Conservation (phyloP, 768 basidiomycete genomes). For the Rhodotorula kratochvilovae region DNA sequence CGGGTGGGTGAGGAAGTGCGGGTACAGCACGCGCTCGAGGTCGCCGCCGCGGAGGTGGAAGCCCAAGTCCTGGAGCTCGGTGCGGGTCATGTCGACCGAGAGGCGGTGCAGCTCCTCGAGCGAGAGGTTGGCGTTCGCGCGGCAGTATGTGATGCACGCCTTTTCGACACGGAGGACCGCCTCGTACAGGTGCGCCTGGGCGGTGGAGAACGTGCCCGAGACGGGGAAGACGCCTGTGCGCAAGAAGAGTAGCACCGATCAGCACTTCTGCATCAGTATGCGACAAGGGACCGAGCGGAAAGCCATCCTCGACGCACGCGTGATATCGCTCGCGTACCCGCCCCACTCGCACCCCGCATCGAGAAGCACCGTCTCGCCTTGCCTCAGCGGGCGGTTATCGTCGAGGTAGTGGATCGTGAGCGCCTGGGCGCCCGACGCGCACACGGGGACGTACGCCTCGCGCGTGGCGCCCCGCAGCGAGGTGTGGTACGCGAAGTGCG, state of each 20-base stretch:
- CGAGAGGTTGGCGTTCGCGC: conserved; percentile 54
- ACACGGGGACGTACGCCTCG: conserved; percentile 94
- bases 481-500: conserved; percentile 88
- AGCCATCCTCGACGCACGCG: conserved; percentile 38
- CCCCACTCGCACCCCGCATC: conserved; percentile 50
- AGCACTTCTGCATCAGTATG: too few relatives aligned
- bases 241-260: not conserved
- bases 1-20: conserved; percentile 86
- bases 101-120: conserved; percentile 72
- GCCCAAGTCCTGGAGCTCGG: conserved; percentile 67
- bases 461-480: conserved; percentile 72
- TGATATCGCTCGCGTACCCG: conserved; percentile 92
- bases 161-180: conserved; percentile 51
- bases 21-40: conserved; percentile 71
- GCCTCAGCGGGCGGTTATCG: conserved; percentile 71
- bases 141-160: conserved; percentile 47
- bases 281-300: not conserved
- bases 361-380: conserved; percentile 56
- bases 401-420: conserved; percentile 90
- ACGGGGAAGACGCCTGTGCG: conserved; percentile 65
- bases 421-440: conserved; percentile 86
- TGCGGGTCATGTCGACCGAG: conserved; percentile 62
- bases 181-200: conserved; percentile 78
- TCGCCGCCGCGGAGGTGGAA: conserved; percentile 53
- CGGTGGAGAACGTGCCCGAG: conserved; percentile 67